Evolutionary conservation across 768 basidiomycete species (phyloP).

Genomic region (Lentinula guzmanii): DNA sequence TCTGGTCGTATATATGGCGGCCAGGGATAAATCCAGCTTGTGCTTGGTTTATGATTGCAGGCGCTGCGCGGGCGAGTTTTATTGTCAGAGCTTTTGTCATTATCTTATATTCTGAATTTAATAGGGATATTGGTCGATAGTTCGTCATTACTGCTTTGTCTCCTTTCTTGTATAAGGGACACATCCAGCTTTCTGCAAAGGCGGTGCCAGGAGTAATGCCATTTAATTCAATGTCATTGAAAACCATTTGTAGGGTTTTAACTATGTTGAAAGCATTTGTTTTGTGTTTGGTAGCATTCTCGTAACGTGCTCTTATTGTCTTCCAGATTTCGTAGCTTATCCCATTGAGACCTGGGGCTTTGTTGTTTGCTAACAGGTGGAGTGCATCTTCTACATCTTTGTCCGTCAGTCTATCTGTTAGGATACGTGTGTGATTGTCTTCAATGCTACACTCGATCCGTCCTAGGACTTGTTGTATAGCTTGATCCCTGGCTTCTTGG

Average conservation of each 20-base stretch:
- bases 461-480: background rate
- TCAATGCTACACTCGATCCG: background rate
- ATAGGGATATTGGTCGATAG: conserved; percentile 17
- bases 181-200: conserved; percentile 19
- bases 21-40: conserved; percentile 12
- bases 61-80: conserved; percentile 8
- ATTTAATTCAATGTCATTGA: conserved; percentile 11
- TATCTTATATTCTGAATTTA: conserved; percentile 14
- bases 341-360: conserved; percentile 9
- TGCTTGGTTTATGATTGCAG: conserved; percentile 13
- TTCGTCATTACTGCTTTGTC: conserved; percentile 13
- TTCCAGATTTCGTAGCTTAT: conserved; percentile 17
- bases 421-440: background rate
- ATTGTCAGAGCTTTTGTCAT: conserved; percentile 12
- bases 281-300: background rate
- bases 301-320: background rate
- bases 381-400: conserved; percentile 7
- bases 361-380: conserved; percentile 1
- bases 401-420: background rate
- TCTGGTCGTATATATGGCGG: background rate
- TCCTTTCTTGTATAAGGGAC: conserved; percentile 26
- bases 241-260: background rate
- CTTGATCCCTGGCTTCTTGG: background rate
- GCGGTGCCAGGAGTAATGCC: background rate
- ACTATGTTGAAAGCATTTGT: conserved; percentile 8